Percentiles rank a stretch among this genome's conserved stretches.
These are phyloP conservation scores for Penicillium sp. DNA, from an alignment of 2,329 filamentous ascomycete species.

Conservation along the genomic window DNA sequence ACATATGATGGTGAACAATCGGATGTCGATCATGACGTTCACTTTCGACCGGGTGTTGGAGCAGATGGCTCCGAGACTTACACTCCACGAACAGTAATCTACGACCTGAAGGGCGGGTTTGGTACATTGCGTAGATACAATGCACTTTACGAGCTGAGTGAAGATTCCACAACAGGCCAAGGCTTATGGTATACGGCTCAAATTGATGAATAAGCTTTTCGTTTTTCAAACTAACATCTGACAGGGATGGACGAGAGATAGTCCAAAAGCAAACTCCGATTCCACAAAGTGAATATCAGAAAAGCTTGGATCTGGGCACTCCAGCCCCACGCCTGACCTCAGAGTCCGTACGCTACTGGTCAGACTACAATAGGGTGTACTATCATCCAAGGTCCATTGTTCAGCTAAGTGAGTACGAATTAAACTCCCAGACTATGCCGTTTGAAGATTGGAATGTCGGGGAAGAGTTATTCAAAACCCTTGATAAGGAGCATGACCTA, in stretches of 20 bases:
- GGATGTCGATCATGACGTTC: constrained; percentile 76
- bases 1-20: constrained; percentile 73
- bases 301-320: constrained; percentile 70
- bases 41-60: constrained; percentile 80
- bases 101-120: constrained; percentile 92
- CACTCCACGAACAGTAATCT: constrained; percentile 85
- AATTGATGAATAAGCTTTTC: background rate
- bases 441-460: constrained; percentile 76
- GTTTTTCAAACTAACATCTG: background rate
- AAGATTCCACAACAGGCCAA: constrained; percentile 35
- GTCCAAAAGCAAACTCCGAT: constrained; percentile 69
- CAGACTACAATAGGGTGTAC: constrained; percentile 89
- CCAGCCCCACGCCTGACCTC: constrained; percentile 63
- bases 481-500: constrained; percentile 79
- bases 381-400: constrained; percentile 86
- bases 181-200: constrained; percentile 45
- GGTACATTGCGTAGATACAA: constrained; percentile 85
- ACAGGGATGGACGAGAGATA: constrained; percentile 64
- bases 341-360: constrained; percentile 87
- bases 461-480: constrained; percentile 68
- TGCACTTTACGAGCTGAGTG: constrained; percentile 70
- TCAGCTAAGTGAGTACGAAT: constrained; percentile 82
- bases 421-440: constrained; percentile 74
- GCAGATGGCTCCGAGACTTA: constrained; percentile 86
- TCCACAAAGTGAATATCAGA: constrained; percentile 70